Conservation (phyloP, 768 basidiomycete species). For the Clathrus columnatus region DNA sequence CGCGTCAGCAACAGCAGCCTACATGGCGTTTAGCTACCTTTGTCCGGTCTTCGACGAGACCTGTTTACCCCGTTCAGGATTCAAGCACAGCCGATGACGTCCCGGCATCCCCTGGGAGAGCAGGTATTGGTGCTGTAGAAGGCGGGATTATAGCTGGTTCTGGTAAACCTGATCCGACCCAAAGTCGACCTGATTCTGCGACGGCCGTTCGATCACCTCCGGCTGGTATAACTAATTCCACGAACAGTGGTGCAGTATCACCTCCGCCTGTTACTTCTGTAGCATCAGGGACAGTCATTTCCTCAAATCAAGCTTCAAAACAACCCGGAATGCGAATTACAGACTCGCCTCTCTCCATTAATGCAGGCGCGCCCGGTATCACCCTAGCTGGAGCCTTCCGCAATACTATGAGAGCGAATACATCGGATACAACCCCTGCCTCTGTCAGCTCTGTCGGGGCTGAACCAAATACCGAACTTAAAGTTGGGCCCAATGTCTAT, state of each 20-base stretch:
- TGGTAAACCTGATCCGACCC: neutral
- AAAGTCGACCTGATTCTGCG: constrained; percentile 4
- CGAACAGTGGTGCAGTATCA: neutral
- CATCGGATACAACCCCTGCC: constrained; percentile 12
- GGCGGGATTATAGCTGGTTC: constrained; percentile 10
- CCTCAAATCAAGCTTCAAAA: neutral
- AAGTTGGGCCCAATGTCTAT: constrained; percentile 59
- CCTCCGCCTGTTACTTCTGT: neutral
- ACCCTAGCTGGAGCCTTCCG: constrained; percentile 20
- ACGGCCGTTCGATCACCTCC: neutral
- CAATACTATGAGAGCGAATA: constrained; percentile 30
- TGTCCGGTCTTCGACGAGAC: constrained; percentile 31
- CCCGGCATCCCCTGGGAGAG: constrained; percentile 40
- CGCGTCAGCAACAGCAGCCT: constrained; percentile 45
- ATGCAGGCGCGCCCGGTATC: constrained; percentile 8
- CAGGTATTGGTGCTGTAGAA: constrained; percentile 64
- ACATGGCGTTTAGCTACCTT: constrained; percentile 53
- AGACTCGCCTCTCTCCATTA: neutral
- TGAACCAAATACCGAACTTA: constrained; percentile 56
- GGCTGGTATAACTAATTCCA: neutral
- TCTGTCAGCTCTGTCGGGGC: constrained; percentile 56
- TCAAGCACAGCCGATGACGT: constrained; percentile 38
- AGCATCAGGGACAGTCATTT: neutral
- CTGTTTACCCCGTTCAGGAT: constrained; percentile 24
- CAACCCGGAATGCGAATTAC: neutral